Percentiles rank a stretch among this genome's conserved stretches.
Conservation (phyloP, 257 asterid genomes). For the Datura wrightii region DNA sequence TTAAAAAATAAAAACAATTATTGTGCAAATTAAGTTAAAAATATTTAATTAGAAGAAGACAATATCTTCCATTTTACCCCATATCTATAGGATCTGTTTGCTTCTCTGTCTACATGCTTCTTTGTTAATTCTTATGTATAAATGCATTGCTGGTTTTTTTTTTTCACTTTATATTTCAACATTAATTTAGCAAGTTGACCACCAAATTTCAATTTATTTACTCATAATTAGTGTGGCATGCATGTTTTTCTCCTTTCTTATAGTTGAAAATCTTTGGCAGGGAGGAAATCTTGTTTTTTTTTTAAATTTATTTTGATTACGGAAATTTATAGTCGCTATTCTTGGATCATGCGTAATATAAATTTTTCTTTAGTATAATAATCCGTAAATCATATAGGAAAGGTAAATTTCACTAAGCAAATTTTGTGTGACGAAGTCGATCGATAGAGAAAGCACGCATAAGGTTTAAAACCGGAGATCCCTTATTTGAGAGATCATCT, state of each 20-base stretch:
- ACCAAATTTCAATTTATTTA: neutral
- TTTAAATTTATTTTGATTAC: no score
- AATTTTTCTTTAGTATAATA: no score
- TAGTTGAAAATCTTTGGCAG: neutral
- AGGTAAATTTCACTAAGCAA: neutral
- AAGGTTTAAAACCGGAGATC: neutral
- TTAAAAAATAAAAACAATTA: no score
- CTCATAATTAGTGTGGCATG: neutral
- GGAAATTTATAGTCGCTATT: no score
- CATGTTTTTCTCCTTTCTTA: neutral
- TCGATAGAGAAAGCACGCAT: rapidly evolving
- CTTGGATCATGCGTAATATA: no score
- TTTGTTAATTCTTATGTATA: neutral
- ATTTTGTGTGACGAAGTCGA: no score
- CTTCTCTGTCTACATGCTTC: slow-evolving; percentile 32
- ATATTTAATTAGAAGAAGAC: slow-evolving; percentile 37
- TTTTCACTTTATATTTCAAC: neutral
- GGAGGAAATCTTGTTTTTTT: no score
- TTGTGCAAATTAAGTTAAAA: neutral
- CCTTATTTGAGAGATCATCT: no score
- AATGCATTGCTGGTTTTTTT: neutral
- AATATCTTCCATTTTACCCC: slow-evolving; percentile 34
- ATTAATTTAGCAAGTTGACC: slow-evolving; percentile 25
- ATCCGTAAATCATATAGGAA: no score
- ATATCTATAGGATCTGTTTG: slow-evolving; percentile 34